These are phyloP conservation scores for Aspergillus chevalieri DNA, from an alignment of 2,329 filamentous ascomycete genomes.

Conservation along the genomic window DNA sequence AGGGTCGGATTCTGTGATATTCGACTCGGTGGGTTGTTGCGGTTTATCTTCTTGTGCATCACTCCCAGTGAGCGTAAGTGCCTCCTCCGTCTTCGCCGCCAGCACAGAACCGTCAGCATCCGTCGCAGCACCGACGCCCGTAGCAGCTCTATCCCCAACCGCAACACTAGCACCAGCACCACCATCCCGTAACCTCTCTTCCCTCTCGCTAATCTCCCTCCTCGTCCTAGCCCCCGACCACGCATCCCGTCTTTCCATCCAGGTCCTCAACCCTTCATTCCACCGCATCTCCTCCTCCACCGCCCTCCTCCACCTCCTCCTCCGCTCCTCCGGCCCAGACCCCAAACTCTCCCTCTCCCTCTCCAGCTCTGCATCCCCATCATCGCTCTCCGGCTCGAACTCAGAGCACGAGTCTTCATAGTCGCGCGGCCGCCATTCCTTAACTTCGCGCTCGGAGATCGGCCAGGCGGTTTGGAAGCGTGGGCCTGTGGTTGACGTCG, in stretches of 20 bases:
- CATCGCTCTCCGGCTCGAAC: slow-evolving; percentile 23
- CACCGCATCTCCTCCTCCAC: slow-evolving; percentile 62
- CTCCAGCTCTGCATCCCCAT: slow-evolving; percentile 15
- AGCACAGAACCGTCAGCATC: slow-evolving; percentile 8
- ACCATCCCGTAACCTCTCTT: slow-evolving; percentile 8
- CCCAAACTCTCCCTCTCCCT: slow-evolving; percentile 32
- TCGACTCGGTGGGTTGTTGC: slow-evolving; percentile 20
- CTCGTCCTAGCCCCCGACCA: slow-evolving; percentile 67
- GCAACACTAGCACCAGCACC: not conserved
- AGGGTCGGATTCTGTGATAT: slow-evolving; percentile 27
- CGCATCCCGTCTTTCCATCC: slow-evolving; percentile 66
- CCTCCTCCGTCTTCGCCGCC: slow-evolving; percentile 14
- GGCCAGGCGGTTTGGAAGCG: slow-evolving; percentile 15
- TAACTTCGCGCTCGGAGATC: slow-evolving; percentile 20
- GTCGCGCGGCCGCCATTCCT: slow-evolving; percentile 33
- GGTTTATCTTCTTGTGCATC: slow-evolving; percentile 12
- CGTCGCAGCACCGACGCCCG: slow-evolving; percentile 1
- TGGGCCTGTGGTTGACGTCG: slow-evolving; percentile 12
- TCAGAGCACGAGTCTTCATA: slow-evolving; percentile 34
- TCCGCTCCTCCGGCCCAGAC: slow-evolving; percentile 35
- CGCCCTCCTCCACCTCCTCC: slow-evolving; percentile 52
- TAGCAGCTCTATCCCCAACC: not conserved
- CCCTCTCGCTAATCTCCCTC: slow-evolving; percentile 18
- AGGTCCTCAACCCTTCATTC: slow-evolving; percentile 79
- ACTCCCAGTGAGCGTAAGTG: slow-evolving; percentile 18